Evolutionary conservation across 441 rosid genomes (phyloP), one percentile per base, ranked within the genome.

Genomic region (Hura crepitans): DNA sequence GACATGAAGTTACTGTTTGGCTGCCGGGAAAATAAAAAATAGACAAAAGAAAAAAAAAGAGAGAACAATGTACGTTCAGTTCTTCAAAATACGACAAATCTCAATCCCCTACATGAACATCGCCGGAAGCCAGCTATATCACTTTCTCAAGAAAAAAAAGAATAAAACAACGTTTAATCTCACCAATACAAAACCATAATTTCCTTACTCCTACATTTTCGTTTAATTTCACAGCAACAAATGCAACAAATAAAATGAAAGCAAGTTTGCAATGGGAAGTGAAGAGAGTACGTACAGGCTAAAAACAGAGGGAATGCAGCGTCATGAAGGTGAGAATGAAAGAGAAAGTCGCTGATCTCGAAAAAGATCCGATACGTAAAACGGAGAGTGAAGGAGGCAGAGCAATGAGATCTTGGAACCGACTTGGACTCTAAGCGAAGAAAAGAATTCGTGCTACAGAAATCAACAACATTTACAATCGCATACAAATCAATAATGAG

Each of bases 401-500:
- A 20, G 68, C 17, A 33, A 25, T 22, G 45, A 66, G n/a, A 14
- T 50, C 33, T 33, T 42, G 30, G 56, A 28, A 7, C 20, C 6
- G 18, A 81, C 83, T 81, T 80, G 63, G 83, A 77, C 72, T 77
- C 51, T 0, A 85, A 81, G 87, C 80, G 79, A 85, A 85, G 86
- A 11, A 85, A 85, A 74, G 84, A 77, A 79, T 79, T 65, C 69
- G 42, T 62, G 59, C 71, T n/a, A 35, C 83, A 12, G 70, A 70
- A 74, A 80, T 60, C 78, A 73, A 74, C 59, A 54, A 65, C 39
- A 18, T 46, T 27, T 13, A 50, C 27, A 27, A 28, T 11, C 3
- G 23, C 59, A 53, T 23, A 9, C 13, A 53, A 23, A 39, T 20
- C 12, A 3, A 35, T 10, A 63, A 45, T 1, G 43, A 45, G 25